Percentiles rank a stretch among this genome's conserved stretches.
phyloP scores from a whole-genome alignment of 176 grass and related monocot genomes.

The Oryza longistaminata region DNA sequence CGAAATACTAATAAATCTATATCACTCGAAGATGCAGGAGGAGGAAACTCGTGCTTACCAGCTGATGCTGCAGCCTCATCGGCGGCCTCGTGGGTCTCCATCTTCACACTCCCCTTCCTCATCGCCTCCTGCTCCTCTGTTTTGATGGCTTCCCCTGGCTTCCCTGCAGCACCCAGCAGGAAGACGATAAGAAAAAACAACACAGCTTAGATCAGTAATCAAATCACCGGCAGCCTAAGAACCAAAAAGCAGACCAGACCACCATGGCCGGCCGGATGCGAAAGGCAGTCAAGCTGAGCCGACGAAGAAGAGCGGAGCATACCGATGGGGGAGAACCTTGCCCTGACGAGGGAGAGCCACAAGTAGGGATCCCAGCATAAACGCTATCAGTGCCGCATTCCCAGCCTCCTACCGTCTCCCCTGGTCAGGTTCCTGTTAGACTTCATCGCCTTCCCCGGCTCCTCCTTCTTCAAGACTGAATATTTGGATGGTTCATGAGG shows the following conservation, averaged over 20 bases:
- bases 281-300: neutral
- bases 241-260: neutral
- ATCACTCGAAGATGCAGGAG: neutral
- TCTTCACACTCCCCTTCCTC: neutral
- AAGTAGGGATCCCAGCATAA: constrained; percentile 66
- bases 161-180: constrained; percentile 27
- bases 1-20: neutral
- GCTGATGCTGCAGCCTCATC: neutral
- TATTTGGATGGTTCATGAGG: neutral
- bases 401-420: constrained; percentile 48
- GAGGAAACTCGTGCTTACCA: constrained; percentile 10
- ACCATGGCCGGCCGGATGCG: neutral
- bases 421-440: constrained; percentile 48
- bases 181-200: neutral
- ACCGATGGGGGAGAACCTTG: constrained; percentile 58
- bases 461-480: neutral
- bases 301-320: neutral
- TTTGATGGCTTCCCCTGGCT: constrained; percentile 48
- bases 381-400: constrained; percentile 60
- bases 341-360: constrained; percentile 60
- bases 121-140: constrained; percentile 45
- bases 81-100: neutral
- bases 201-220: neutral
- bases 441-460: constrained; percentile 47
- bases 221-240: neutral